Evolutionary conservation across 768 basidiomycete species (phyloP).

Genomic region (Serpula lacrymans): DNA sequence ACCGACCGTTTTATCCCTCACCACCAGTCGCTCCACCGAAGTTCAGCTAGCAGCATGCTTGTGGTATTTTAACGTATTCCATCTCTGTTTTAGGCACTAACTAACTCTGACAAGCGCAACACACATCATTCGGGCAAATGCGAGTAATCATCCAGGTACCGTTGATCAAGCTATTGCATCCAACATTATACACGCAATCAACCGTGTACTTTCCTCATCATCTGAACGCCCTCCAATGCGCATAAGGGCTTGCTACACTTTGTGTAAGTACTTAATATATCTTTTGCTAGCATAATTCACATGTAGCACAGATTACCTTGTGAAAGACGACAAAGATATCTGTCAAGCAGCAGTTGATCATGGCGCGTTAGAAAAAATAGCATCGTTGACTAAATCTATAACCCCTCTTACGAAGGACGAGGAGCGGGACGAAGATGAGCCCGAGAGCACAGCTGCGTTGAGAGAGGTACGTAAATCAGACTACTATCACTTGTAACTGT

Average conservation of each 20-base stretch:
- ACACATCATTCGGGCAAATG: constrained; percentile 54
- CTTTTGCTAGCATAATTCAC: neutral
- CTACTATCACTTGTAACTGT: neutral
- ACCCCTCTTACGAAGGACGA: constrained; percentile 44
- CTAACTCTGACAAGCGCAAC: constrained; percentile 43
- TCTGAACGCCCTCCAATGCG: constrained; percentile 40
- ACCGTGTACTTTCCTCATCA: constrained; percentile 49
- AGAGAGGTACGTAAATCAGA: constrained; percentile 50
- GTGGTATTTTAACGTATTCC: constrained; percentile 42
- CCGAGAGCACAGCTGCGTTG: constrained; percentile 50
- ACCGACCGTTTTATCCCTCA: constrained; percentile 43
- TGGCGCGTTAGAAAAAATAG: constrained; percentile 58
- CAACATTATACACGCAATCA: constrained; percentile 69
- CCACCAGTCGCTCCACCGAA: constrained; percentile 56
- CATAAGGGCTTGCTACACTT: constrained; percentile 70
- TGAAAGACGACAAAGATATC: constrained; percentile 64
- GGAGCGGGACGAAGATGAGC: constrained; percentile 70
- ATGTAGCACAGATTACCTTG: constrained; percentile 51
- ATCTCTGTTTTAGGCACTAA: constrained; percentile 3
- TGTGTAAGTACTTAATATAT: constrained; percentile 47
- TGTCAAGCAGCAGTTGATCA: constrained; percentile 70
- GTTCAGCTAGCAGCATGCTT: constrained; percentile 69
- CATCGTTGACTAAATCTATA: constrained; percentile 46
- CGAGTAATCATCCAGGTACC: constrained; percentile 23
- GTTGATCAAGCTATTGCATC: constrained; percentile 47